phyloP scores from a whole-genome alignment of 2,329 filamentous ascomycete species.

The Ophiostoma perfectum region DNA sequence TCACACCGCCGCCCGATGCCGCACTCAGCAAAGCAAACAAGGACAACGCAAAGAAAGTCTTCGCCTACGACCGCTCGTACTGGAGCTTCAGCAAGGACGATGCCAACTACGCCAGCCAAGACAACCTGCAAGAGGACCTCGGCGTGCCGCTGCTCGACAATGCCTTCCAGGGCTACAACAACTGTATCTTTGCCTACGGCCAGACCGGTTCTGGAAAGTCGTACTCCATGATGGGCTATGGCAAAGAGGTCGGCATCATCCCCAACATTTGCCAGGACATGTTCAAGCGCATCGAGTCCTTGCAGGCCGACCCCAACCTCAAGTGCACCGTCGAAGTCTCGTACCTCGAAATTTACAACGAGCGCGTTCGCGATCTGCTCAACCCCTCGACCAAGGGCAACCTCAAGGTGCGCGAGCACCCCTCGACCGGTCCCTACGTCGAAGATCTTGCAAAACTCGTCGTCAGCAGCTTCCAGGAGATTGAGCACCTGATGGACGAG shows the following conservation, averaged over 20 bases:
- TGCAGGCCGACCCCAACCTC: conserved; percentile 75
- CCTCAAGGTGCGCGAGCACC: conserved; percentile 94
- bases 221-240: conserved; percentile 93
- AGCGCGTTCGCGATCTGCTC: conserved; percentile 91
- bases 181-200: conserved; percentile 97
- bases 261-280: conserved; percentile 93
- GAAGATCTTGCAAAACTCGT: conserved; percentile 93
- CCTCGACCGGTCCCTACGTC: conserved; percentile 90
- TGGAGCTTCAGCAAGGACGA: conserved; percentile 84
- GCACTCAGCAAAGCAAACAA: conserved; percentile 61
- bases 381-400: conserved; percentile 63
- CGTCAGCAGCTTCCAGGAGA: conserved; percentile 88
- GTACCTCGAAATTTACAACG: conserved; percentile 99
- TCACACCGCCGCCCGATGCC: conserved; percentile 64
- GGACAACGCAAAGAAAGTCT: conserved; percentile 65
- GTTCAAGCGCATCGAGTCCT: conserved; percentile 82
- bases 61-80: conserved; percentile 97
- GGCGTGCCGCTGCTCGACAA: conserved; percentile 97
- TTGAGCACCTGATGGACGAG: conserved; percentile 97
- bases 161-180: conserved; percentile 99
- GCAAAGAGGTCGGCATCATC: conserved; percentile 73
- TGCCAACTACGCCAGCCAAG: conserved; percentile 82
- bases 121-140: conserved; percentile 87
- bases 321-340: conserved; percentile 96
- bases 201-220: conserved; percentile 98